A percentile compares a stretch with the other conserved stretches of the same genome.
These are phyloP conservation scores for Litsea cubeba DNA, from an alignment of 164 flowering plant species.

Conservation along the genomic window DNA sequence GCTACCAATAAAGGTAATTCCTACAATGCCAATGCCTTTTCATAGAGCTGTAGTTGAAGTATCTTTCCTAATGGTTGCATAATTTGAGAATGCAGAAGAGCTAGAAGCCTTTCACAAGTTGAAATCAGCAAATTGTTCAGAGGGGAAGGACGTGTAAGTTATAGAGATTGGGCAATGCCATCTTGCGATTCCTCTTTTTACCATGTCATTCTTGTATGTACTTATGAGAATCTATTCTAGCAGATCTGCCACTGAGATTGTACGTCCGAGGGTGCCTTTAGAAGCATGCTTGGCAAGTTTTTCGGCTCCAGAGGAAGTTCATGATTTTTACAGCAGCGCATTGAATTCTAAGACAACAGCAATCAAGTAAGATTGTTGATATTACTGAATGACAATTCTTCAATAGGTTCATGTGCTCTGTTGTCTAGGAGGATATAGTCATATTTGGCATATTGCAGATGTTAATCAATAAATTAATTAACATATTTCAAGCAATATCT, in stretches of 20 bases:
- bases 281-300: constrained; percentile 81
- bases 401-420: neutral
- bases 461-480: neutral
- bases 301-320: constrained; percentile 88
- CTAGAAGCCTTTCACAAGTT: constrained; percentile 60
- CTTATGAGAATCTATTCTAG: constrained; percentile 3
- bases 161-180: neutral
- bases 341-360: constrained; percentile 86
- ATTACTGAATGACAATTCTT: neutral
- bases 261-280: constrained; percentile 91
- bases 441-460: neutral
- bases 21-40: neutral
- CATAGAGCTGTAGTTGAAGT: neutral
- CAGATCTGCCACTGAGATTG: constrained; percentile 57
- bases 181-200: neutral
- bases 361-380: constrained; percentile 51
- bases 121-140: constrained; percentile 53
- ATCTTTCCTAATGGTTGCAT: constrained; percentile 12
- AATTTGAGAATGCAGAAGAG: constrained; percentile 52
- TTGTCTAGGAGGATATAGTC: neutral
- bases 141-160: constrained; percentile 83
- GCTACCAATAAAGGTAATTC: constrained; percentile 81
- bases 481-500: neutral
- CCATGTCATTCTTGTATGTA: neutral
- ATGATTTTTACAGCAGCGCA: constrained; percentile 86